Evolutionary conservation across 345 rosid species (phyloP), one percentile per base, ranked within the genome.

Genomic region (Balakata baccata): DNA sequence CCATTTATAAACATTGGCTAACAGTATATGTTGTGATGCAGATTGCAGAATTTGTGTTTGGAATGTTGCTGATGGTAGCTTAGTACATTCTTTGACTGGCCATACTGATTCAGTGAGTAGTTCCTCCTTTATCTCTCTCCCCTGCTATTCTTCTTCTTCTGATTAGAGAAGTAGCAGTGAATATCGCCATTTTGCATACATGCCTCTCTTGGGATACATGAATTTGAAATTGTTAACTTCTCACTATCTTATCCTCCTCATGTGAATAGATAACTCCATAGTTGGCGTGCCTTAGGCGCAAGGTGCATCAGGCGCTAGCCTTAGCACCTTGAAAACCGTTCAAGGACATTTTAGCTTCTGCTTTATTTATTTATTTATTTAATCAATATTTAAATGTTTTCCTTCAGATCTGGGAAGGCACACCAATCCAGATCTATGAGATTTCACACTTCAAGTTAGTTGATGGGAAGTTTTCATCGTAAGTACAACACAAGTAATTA

Each of bases 401-500:
- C 71, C 83, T 53, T 73, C 70, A 96, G 99, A 96, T 96, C 79
- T 96, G 99, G 99, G 98, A 91, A 87, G 99, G 99, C 74, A 87
- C 74, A 77, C 97, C 99, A 38, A 93, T 96, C 79, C 81, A 77
- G 82, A 87, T 85, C 79, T 93, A 96, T 80, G 96, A 90, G 81
- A 91, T 96, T 78, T 92, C 97, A 52, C 92, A 83, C 80, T 93
- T 85, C 88, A 87, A 93, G 84, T 83, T 96, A 92, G 98, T 96
- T n/a, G 99, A 96, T 85, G 99, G 99, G 76, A 96, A 93, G 81
- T 96, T 96, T 85, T 96, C 99, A 60, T 88, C 98, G 99, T 93
- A 89, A 93, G 99, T 83, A 37, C 61, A 61, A 61, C 3, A 20
- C 61, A 57, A 8, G n/a, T 13, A 11, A 54, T 49, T 25, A 14